These are phyloP conservation scores for Scalesia atractyloides DNA, from an alignment of 129 eudicot genomes.

Conservation along the genomic window DNA sequence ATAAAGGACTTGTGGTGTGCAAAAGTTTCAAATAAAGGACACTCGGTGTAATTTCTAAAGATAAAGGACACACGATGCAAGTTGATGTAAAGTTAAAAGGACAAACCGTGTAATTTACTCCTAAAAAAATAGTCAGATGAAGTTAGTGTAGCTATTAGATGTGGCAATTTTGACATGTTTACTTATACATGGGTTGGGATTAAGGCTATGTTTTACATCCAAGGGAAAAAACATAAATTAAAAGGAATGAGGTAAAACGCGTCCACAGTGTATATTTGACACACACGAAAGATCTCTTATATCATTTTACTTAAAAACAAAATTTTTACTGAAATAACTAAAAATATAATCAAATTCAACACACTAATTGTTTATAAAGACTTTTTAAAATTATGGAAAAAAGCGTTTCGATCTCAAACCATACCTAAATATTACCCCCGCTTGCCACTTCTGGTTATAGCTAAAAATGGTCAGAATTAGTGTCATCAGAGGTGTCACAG, in stretches of 20 bases:
- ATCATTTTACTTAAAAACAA: background rate
- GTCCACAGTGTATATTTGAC: background rate
- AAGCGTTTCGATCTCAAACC: background rate
- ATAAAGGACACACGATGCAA: too few relatives aligned
- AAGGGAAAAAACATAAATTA: background rate
- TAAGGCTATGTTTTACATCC: background rate
- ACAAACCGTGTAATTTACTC: too few relatives aligned
- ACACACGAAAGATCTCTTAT: background rate
- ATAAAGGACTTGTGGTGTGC: too few relatives aligned
- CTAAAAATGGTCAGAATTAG: background rate
- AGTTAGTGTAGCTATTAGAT: background rate
- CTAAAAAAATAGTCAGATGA: background rate
- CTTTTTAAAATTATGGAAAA: background rate
- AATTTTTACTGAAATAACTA: background rate
- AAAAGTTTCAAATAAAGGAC: too few relatives aligned
- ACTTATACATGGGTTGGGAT: background rate
- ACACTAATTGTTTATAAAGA: background rate
- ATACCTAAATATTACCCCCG: background rate
- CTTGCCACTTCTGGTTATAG: background rate
- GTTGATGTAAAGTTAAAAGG: too few relatives aligned
- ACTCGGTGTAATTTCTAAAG: too few relatives aligned
- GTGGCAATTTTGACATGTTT: background rate
- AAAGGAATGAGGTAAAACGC: background rate
- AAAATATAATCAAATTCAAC: background rate
- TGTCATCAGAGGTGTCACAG: background rate